These are phyloP conservation scores for Botryotinia convoluta DNA, from an alignment of 2,329 filamentous ascomycete species.

Conservation along the genomic window DNA sequence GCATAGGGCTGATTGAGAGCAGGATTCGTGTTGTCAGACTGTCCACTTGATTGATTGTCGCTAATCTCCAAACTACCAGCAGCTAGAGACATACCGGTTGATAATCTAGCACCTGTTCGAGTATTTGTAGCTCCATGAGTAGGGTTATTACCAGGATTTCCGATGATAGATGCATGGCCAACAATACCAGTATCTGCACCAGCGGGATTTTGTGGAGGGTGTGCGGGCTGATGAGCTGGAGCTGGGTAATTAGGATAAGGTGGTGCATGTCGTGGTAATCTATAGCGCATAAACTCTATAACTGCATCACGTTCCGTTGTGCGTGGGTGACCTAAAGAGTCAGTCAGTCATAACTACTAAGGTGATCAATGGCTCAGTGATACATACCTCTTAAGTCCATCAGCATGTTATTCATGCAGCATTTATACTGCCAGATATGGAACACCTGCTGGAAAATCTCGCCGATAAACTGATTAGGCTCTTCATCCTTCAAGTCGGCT, in stretches of 20 bases:
- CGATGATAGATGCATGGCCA: neutral
- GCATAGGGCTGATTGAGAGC: neutral
- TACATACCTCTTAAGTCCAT: neutral
- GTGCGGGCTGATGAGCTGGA: neutral
- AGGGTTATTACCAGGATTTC: neutral
- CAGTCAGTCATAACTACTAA: neutral
- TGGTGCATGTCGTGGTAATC: too few relatives aligned
- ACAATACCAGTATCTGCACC: neutral
- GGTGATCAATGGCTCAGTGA: neutral
- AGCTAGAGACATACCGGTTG: neutral
- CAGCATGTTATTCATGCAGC: neutral
- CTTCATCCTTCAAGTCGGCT: neutral
- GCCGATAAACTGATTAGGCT: neutral
- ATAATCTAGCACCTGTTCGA: too few relatives aligned
- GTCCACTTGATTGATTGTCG: too few relatives aligned
- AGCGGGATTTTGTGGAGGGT: neutral
- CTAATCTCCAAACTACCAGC: too few relatives aligned
- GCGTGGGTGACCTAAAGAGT: neutral
- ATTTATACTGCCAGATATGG: neutral
- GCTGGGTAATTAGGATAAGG: neutral
- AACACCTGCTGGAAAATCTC: neutral
- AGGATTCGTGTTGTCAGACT: neutral
- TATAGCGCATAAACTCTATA: neutral
- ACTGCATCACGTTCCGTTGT: neutral
- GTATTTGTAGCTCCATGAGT: too few relatives aligned